These are phyloP conservation scores for Stachybotrys chartarum DNA, from an alignment of 2,329 filamentous ascomycete species.

Conservation along the genomic window DNA sequence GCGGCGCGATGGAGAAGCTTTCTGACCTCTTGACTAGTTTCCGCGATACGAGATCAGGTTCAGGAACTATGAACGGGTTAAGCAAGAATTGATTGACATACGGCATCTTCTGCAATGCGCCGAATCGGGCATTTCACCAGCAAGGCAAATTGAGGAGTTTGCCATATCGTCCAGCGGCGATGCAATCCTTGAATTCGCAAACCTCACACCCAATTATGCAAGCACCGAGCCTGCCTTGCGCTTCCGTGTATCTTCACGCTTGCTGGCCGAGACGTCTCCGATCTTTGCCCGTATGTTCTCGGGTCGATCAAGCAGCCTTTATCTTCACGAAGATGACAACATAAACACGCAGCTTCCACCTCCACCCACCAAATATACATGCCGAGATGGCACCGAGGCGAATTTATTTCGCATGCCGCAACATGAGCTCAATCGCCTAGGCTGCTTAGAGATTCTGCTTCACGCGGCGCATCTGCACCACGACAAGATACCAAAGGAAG, in stretches of 20 bases:
- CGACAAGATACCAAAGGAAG: slow-evolving; percentile 35
- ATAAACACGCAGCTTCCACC: slow-evolving; percentile 26
- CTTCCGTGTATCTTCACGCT: slow-evolving; percentile 44
- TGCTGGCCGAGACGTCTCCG: slow-evolving; percentile 43
- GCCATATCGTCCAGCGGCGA: slow-evolving; percentile 39
- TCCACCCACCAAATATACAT: slow-evolving; percentile 26
- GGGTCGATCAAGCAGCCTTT: slow-evolving; percentile 18
- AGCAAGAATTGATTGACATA: slow-evolving; percentile 31
- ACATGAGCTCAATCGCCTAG: slow-evolving; percentile 33
- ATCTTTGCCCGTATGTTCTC: slow-evolving; percentile 43
- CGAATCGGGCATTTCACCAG: slow-evolving; percentile 32
- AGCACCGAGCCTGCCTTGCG: slow-evolving; percentile 31
- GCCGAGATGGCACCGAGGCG: slow-evolving; percentile 34
- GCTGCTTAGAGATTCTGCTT: slow-evolving; percentile 37
- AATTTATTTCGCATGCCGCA: slow-evolving; percentile 47
- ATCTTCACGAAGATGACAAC: slow-evolving; percentile 28
- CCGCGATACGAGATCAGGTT: slow-evolving; percentile 39
- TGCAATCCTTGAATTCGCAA: slow-evolving; percentile 44
- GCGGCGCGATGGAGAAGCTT: too few relatives aligned
- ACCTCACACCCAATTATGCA: slow-evolving; percentile 24
- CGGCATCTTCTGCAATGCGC: slow-evolving; percentile 31
- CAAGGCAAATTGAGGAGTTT: slow-evolving; percentile 31
- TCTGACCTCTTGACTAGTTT: slow-evolving; percentile 19
- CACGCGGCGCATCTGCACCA: slow-evolving; percentile 45
- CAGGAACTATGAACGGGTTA: slow-evolving; percentile 37